phyloP scores from a whole-genome alignment of 768 basidiomycete genomes.

The Clavaria fumosa region DNA sequence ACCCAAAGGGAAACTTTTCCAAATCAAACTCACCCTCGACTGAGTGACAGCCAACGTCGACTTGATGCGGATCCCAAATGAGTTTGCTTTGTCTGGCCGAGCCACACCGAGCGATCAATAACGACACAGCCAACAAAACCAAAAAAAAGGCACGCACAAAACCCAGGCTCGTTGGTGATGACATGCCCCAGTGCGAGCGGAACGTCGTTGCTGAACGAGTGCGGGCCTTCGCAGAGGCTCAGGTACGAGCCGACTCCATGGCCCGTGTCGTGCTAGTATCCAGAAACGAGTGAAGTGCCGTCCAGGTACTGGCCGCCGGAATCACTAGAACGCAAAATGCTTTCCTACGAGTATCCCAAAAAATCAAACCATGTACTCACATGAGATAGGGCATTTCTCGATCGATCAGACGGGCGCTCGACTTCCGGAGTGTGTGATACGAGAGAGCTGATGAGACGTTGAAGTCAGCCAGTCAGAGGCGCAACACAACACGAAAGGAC shows the following conservation, averaged over 20 bases:
- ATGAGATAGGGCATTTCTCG: conserved; percentile 77
- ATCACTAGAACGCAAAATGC: conserved; percentile 39
- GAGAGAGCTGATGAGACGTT: no score
- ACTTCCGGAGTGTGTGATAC: conserved; percentile 73
- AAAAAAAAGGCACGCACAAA: conserved; percentile 38
- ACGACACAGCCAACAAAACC: conserved; percentile 9
- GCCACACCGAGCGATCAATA: no score
- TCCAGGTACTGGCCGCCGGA: conserved; percentile 85
- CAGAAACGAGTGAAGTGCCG: conserved; percentile 42
- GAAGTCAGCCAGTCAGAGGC: neutral
- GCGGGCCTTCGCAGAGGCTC: conserved; percentile 73
- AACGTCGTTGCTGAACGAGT: conserved; percentile 55
- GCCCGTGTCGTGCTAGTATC: conserved; percentile 69
- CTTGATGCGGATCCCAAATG: conserved; percentile 89
- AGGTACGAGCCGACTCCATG: conserved; percentile 84
- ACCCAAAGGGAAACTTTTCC: no score
- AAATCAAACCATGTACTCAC: conserved; percentile 31
- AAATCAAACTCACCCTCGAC: conserved; percentile 36
- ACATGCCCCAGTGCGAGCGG: conserved; percentile 77
- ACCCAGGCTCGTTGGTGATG: conserved; percentile 90
- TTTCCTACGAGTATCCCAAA: no score
- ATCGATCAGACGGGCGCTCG: conserved; percentile 57
- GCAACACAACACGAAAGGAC: neutral
- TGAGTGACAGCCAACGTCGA: conserved; percentile 65
- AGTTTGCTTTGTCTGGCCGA: conserved; percentile 65